Evolutionary conservation across 805 yeast species (phyloP).

Genomic region (Schizosaccharomyces pombe): DNA sequence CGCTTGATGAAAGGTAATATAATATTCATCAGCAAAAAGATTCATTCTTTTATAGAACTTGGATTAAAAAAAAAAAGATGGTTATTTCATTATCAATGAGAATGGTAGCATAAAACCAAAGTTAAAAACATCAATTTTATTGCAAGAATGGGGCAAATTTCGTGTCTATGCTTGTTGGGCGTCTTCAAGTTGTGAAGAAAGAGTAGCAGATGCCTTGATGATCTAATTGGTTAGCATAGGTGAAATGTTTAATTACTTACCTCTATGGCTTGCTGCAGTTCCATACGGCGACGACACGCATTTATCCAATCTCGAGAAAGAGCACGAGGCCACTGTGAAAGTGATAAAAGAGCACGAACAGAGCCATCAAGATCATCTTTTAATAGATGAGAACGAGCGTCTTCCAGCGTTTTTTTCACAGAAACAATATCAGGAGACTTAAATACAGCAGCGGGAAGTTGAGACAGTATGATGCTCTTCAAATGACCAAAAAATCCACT

Average conservation of each 20-base stretch:
- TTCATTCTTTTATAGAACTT: no score
- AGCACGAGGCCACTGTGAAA: slow-evolving; percentile 44
- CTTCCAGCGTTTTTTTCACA: background rate
- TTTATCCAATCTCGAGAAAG: slow-evolving; percentile 79
- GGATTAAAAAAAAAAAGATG: no score
- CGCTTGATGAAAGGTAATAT: no score
- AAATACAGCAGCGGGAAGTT: background rate
- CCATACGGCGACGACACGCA: slow-evolving; percentile 74
- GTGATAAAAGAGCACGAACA: background rate
- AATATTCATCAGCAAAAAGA: no score
- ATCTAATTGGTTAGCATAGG: background rate
- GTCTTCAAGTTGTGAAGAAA: background rate
- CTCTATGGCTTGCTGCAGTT: slow-evolving; percentile 28
- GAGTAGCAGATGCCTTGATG: background rate
- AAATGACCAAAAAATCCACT: background rate
- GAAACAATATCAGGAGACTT: background rate
- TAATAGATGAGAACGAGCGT: background rate
- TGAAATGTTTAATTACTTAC: background rate
- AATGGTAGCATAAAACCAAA: no score
- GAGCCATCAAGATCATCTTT: background rate
- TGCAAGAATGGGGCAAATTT: no score
- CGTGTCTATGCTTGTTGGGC: background rate
- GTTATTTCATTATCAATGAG: no score
- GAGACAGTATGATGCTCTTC: background rate
- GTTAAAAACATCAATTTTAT: no score